These are phyloP conservation scores for Rhizoctonia solani DNA, from an alignment of 1,284 basidiomycete species.

Conservation along the genomic window DNA sequence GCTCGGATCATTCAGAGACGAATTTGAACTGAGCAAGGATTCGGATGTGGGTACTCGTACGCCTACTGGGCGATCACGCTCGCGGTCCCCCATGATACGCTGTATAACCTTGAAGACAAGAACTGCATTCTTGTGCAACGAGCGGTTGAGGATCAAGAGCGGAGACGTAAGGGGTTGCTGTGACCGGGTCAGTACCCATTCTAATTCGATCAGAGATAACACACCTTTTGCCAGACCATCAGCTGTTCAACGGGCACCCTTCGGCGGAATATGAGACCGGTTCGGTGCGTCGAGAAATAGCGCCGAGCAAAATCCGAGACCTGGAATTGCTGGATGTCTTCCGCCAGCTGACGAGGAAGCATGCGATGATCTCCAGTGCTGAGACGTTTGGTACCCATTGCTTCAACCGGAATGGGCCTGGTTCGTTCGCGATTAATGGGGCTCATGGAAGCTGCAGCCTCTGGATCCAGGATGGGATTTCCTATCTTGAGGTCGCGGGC, in stretches of 20 bases:
- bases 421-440: conserved; percentile 64
- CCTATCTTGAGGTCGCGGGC: conserved; percentile 24
- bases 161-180: conserved; percentile 70
- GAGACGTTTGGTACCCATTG: conserved; percentile 48
- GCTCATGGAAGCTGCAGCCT: conserved; percentile 71
- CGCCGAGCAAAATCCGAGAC: conserved; percentile 80
- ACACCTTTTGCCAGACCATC: conserved; percentile 87
- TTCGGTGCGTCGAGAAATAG: conserved; percentile 87
- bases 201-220: conserved; percentile 33
- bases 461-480: conserved; percentile 46
- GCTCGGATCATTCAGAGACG: conserved; percentile 4
- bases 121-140: conserved; percentile 73
- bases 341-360: conserved; percentile 74
- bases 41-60: conserved; percentile 48
- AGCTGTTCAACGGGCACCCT: conserved; percentile 79
- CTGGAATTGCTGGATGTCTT: conserved; percentile 82
- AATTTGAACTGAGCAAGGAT: neutral
- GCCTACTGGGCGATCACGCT: conserved; percentile 62
- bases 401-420: conserved; percentile 69
- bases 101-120: conserved; percentile 87
- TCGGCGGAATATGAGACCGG: conserved; percentile 80
- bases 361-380: conserved; percentile 69
- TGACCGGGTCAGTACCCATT: conserved; percentile 21
- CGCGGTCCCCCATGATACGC: conserved; percentile 88
- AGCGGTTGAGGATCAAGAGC: conserved; percentile 68